A percentile compares a stretch with the other conserved stretches of the same genome.
Conservation (phyloP, 495 filamentous ascomycete species). For the Cercophora scortea region DNA sequence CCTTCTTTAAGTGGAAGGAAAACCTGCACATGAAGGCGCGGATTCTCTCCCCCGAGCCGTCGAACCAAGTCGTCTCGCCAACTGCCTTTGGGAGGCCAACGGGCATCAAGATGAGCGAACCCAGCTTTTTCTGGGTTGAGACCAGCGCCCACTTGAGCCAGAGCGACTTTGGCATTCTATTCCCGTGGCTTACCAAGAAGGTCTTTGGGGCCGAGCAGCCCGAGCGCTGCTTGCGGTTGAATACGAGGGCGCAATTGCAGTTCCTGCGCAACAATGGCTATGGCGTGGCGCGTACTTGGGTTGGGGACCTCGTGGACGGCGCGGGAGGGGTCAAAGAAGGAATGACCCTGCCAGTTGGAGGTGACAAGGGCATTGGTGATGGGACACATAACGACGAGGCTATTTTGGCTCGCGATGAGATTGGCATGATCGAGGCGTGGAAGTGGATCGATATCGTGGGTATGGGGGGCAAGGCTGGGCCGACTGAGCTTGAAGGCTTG, state of each 20-base stretch:
- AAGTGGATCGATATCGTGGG: slow-evolving; percentile 37
- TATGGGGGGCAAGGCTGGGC: slow-evolving; percentile 22
- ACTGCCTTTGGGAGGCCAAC: slow-evolving; percentile 16
- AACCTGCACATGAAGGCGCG: slow-evolving; percentile 54
- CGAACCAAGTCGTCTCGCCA: slow-evolving; percentile 15
- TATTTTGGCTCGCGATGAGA: slow-evolving; percentile 17
- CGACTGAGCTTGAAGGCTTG: slow-evolving; percentile 14
- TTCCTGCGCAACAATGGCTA: slow-evolving; percentile 44
- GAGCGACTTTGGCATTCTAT: slow-evolving; percentile 71
- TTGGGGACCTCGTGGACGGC: slow-evolving; percentile 39
- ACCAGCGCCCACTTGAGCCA: slow-evolving; percentile 63
- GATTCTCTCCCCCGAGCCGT: slow-evolving; percentile 44
- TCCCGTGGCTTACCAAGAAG: slow-evolving; percentile 55
- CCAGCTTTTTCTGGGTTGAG: slow-evolving; percentile 55
- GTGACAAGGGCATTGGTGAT: slow-evolving; percentile 2
- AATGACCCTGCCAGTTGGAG: neutral
- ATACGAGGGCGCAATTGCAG: slow-evolving; percentile 56
- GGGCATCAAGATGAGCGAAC: slow-evolving; percentile 22
- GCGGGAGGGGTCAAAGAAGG: slow-evolving; percentile 12
- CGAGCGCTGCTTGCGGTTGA: slow-evolving; percentile 53
- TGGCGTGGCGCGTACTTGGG: slow-evolving; percentile 43
- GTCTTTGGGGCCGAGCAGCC: slow-evolving; percentile 54
- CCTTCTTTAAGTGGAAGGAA: slow-evolving; percentile 63
- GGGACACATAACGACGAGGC: slow-evolving; percentile 26
- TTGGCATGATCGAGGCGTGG: slow-evolving; percentile 20